Conservation (phyloP, 345 rosid species). For the Camelina neglecta region DNA sequence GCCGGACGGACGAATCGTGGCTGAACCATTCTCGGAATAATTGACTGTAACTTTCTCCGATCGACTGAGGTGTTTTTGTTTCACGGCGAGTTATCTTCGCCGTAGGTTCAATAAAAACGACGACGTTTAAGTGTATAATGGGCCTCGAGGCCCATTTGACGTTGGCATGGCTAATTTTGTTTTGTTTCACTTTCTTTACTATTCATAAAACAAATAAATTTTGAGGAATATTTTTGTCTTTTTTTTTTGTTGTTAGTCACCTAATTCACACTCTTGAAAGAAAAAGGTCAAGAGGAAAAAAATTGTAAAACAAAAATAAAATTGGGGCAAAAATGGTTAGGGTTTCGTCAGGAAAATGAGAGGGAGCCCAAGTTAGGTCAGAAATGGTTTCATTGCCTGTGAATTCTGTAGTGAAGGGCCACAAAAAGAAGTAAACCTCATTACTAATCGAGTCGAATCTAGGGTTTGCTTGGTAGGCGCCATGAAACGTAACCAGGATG, state of each 20-base stretch:
- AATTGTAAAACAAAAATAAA: too few species aligned
- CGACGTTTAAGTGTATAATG: background rate
- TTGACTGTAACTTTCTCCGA: slow-evolving; percentile 11
- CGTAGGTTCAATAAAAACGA: background rate
- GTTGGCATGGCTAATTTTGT: background rate
- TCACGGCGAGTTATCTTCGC: slow-evolving; percentile 23
- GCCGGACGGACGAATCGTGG: slow-evolving; percentile 69
- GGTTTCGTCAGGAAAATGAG: too few species aligned
- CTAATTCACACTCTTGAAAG: too few species aligned
- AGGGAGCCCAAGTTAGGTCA: background rate
- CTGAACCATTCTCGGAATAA: slow-evolving; percentile 43
- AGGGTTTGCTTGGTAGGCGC: background rate
- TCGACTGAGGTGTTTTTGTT: background rate
- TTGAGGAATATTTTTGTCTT: too few species aligned
- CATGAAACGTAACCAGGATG: background rate
- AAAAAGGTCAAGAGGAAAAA: too few species aligned
- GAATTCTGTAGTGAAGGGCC: background rate
- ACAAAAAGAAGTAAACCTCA: background rate
- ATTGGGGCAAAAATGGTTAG: too few species aligned
- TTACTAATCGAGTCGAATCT: background rate
- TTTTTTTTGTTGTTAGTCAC: too few species aligned
- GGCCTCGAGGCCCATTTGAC: background rate
- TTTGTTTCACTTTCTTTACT: too few species aligned
- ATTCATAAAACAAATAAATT: too few species aligned
- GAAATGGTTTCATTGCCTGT: background rate